Evolutionary conservation across 2,329 filamentous ascomycete species (phyloP).

Genomic region (Aspergillus sp.): DNA sequence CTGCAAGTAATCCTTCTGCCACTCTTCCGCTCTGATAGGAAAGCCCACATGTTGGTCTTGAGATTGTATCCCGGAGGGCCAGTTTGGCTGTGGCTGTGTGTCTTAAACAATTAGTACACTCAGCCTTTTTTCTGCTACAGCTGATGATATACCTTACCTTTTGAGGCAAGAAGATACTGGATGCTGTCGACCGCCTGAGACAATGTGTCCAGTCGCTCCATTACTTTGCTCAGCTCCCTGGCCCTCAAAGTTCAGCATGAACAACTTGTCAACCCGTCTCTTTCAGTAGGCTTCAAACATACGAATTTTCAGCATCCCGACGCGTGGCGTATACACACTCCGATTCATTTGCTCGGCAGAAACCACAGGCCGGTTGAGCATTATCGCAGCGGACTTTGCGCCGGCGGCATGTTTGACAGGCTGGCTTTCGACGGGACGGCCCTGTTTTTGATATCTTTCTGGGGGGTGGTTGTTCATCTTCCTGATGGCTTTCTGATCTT

Average conservation of each 20-base stretch:
- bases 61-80: neutral
- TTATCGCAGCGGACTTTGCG: slow-evolving; percentile 23
- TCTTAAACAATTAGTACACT: neutral
- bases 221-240: slow-evolving; percentile 9
- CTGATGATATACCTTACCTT: neutral
- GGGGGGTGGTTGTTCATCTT: neutral
- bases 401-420: slow-evolving; percentile 20
- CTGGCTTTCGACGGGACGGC: slow-evolving; percentile 9
- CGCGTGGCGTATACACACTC: slow-evolving; percentile 16
- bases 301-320: slow-evolving; percentile 1
- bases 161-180: neutral
- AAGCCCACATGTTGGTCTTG: slow-evolving; percentile 1
- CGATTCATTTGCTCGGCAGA: slow-evolving; percentile 12
- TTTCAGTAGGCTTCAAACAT: slow-evolving; percentile 4
- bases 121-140: neutral
- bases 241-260: slow-evolving; percentile 1
- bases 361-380: slow-evolving; percentile 13
- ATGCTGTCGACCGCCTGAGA: slow-evolving; percentile 3
- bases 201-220: slow-evolving; percentile 12
- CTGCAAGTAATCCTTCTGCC: slow-evolving; percentile 14
- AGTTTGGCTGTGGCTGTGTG: neutral
- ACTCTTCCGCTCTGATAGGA: slow-evolving; percentile 1
- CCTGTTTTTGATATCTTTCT: neutral
- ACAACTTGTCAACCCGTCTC: neutral
- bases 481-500: neutral